Evolutionary conservation across 2,329 filamentous ascomycete species (phyloP), one percentile per base, ranked within the genome.

Genomic region (Monascus ruber): DNA sequence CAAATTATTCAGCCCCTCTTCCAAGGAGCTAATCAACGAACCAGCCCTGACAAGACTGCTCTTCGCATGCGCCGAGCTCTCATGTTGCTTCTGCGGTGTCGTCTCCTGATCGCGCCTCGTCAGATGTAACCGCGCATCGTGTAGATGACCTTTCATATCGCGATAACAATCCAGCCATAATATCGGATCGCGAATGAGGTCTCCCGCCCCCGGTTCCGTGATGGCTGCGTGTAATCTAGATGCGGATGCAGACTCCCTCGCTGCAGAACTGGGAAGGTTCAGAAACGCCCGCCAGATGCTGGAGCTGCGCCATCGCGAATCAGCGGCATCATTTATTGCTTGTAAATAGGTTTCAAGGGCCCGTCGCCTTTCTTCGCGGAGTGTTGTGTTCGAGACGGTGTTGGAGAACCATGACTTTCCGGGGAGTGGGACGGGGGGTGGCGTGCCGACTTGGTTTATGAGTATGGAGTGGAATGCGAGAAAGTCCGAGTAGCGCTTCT

Each of bases 401-500:
- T 68, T 66, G 28, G 72, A 60, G 42, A 81, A 70, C 76, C 76
- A 81, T 7, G 71, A 73, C 52, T 81, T 81, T 0, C 64, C 54
- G 1, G 77, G 77, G 0, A 80, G 63, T 0, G 73, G 47, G 0
- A 60, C 61, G 0, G 77, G 76, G 2, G 77, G 76, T 6, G 71
- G 48, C 7, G 59, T 45, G 46, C 68, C 69, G 5, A 71, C 68
- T 47, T 76, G 68, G 24, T 66, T 63, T 28, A 62, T 61, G 5
- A 81, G 64, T 2, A 65, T 58, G 3, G 57, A 56, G 57, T 81
- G 69, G 40, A 81, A 72, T 39, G 66, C 51, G 33, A 64, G 55
- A 58, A 81, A 81, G 58, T 81, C 77, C 37, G 74, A 77, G 64
- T 80, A 81, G 47, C 77, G 76, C 56, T 81, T 81, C 34, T 66